Percentiles rank a stretch among this genome's conserved stretches.
Conservation (phyloP, 202 grass and related monocot genomes). For the Hordeum pubiflorum region DNA sequence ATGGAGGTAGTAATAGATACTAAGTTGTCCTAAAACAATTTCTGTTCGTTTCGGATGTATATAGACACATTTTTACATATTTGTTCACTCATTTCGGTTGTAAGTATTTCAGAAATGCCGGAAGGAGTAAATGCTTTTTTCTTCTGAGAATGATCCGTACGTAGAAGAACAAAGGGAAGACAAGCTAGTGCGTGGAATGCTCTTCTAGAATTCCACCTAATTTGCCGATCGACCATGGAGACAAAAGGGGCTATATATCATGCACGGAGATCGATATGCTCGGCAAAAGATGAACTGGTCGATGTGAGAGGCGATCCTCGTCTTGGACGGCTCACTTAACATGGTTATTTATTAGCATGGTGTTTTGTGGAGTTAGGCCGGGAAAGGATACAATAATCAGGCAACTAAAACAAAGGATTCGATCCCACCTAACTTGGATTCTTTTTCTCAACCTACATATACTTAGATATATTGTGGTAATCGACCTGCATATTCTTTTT, state of each 20-base stretch:
- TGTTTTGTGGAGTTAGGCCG: not conserved
- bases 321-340: not conserved
- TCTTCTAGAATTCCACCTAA: not conserved
- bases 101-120: too few species aligned
- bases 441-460: too few species aligned
- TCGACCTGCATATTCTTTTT: too few species aligned
- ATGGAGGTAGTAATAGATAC: too few species aligned
- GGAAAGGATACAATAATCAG: not conserved
- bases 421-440: not conserved
- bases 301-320: not conserved
- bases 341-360: not conserved
- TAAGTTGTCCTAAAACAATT: too few species aligned
- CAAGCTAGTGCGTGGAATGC: not conserved
- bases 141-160: not conserved
- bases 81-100: too few species aligned
- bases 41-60: too few species aligned
- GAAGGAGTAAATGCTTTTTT: too few species aligned
- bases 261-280: not conserved
- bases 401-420: not conserved
- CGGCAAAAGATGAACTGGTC: not conserved
- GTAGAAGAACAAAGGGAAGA: not conserved
- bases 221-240: not conserved
- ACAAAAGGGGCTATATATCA: not conserved
- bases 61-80: too few species aligned
- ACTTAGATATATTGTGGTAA: too few species aligned